Base-by-base conservation (phyloP, 2,329 filamentous ascomycete species). In the Penicillium sp. region DNA sequence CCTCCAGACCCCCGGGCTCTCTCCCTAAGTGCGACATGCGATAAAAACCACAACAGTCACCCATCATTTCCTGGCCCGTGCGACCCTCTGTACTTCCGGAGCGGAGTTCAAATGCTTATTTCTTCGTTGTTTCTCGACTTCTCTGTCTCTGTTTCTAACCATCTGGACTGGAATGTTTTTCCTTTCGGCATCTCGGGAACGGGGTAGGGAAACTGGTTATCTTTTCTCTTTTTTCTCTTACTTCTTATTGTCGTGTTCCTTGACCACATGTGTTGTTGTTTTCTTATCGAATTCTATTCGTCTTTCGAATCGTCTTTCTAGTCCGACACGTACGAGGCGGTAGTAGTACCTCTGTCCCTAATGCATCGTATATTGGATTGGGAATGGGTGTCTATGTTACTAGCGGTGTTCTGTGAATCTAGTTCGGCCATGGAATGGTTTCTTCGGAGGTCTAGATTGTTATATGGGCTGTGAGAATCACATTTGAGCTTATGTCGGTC, bases 111-210 rank as follows among this genome's bases (percentile, higher is more conserved):
- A 48, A 43, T 46, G 47, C 41, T 51, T 48, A 43, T 46, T 51
- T 54, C 32, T 35, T 46, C 29, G 29, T 32, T 33, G 49, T 56
- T 44, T 44, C 53, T 53, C 51, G 46, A 50, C 31, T 21, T 47
- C 45, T 40, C 44, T 48, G 41, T 53, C 53, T 51, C 46, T 48
- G 49, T 56, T 54, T 53, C 53, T 56, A 56, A 59, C 48, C 57
- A 58, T 59, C 51, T 60, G 57, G 51, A 57, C 38, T 47, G 56
- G 58, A 57, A 58, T 55, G 45, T 57, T 48, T 43, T 54, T 55
- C 53, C 45, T 53, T 49, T 53, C 54, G 54, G 53, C 55, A 61
- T 60, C 47, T 50, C 54, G 53, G 50, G 51, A 56, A 52, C 51
- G 54, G 46, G 45, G 48, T 39, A 48, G 55, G 54, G 48, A 48